These are phyloP conservation scores for Sporothrix euskadiensis DNA, from an alignment of 2,329 filamentous ascomycete species.

Conservation along the genomic window DNA sequence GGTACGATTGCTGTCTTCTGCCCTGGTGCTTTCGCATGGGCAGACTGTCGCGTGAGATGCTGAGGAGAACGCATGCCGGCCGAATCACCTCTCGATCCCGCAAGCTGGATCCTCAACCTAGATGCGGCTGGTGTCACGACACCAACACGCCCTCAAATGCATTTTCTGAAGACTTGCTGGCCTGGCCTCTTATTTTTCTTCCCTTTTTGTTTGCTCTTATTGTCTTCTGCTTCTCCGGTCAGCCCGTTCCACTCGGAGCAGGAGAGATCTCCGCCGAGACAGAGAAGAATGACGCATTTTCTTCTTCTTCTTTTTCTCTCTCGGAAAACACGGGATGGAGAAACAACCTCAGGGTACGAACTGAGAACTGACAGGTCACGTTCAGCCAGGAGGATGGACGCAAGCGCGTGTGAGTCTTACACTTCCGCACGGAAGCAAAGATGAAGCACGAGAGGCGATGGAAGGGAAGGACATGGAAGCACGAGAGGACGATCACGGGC, in stretches of 20 bases:
- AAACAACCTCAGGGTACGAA: not conserved
- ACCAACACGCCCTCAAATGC: not conserved
- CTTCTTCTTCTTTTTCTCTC: too few species aligned
- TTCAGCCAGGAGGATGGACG: constrained; percentile 6
- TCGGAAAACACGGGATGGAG: not conserved
- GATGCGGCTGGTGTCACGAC: not conserved
- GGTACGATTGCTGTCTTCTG: not conserved
- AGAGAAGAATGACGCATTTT: not conserved
- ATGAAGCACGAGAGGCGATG: not conserved
- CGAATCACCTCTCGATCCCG: not conserved
- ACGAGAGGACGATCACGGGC: not conserved
- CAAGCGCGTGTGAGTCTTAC: not conserved
- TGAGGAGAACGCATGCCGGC: not conserved
- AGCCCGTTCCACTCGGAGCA: not conserved
- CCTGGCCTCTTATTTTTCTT: too few species aligned
- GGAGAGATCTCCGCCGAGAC: not conserved
- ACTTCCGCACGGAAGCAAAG: constrained; percentile 15
- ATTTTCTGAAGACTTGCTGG: not conserved
- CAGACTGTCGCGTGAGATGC: not conserved
- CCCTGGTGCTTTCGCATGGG: not conserved
- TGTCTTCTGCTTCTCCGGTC: too few species aligned
- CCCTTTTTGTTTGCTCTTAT: not conserved
- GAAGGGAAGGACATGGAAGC: not conserved
- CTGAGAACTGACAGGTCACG: constrained; percentile 8
- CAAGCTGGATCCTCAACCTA: too few species aligned